A percentile compares a stretch with the other conserved stretches of the same genome.
These are phyloP conservation scores for Fraxinus cuspidata DNA, from an alignment of 257 asterid species.

Conservation along the genomic window DNA sequence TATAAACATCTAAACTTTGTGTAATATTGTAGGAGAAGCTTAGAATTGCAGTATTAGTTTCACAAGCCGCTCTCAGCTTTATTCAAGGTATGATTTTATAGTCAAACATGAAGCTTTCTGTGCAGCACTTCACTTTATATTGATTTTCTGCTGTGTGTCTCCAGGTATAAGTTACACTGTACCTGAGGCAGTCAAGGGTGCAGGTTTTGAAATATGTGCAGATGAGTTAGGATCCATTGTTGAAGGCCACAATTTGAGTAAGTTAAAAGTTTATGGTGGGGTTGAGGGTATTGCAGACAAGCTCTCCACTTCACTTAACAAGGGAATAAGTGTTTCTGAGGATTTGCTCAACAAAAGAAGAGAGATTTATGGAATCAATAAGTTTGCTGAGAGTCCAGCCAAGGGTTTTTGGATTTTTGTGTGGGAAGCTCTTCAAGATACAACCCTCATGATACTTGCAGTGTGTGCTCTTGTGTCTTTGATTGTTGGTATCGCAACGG, in stretches of 20 bases:
- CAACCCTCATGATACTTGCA: constrained; percentile 93
- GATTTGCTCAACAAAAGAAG: constrained; percentile 54
- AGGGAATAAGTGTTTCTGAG: constrained; percentile 57
- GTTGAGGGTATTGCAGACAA: constrained; percentile 64
- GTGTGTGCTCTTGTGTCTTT: constrained; percentile 76
- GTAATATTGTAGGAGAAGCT: constrained; percentile 73
- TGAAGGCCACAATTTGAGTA: constrained; percentile 67
- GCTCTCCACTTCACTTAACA: constrained; percentile 55
- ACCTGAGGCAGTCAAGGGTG: constrained; percentile 66
- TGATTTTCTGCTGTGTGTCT: constrained; percentile 25
- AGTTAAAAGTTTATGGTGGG: constrained; percentile 72
- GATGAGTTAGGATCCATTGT: constrained; percentile 78
- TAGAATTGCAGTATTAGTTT: constrained; percentile 80
- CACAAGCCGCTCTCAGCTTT: constrained; percentile 85
- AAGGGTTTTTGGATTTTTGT: constrained; percentile 84
- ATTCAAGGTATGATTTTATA: constrained; percentile 57
- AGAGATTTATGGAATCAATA: constrained; percentile 66
- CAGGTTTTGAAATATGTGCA: constrained; percentile 71
- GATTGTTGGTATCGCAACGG: constrained; percentile 79
- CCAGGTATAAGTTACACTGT: constrained; percentile 70
- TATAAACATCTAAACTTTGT: constrained; percentile 7
- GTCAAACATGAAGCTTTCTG: constrained; percentile 3
- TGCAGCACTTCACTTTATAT: background rate
- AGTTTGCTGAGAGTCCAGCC: constrained; percentile 73
- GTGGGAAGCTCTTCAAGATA: constrained; percentile 96